These are phyloP conservation scores for Colletotrichum neosansevieriae DNA, from an alignment of 2,329 filamentous ascomycete genomes.

Conservation along the genomic window DNA sequence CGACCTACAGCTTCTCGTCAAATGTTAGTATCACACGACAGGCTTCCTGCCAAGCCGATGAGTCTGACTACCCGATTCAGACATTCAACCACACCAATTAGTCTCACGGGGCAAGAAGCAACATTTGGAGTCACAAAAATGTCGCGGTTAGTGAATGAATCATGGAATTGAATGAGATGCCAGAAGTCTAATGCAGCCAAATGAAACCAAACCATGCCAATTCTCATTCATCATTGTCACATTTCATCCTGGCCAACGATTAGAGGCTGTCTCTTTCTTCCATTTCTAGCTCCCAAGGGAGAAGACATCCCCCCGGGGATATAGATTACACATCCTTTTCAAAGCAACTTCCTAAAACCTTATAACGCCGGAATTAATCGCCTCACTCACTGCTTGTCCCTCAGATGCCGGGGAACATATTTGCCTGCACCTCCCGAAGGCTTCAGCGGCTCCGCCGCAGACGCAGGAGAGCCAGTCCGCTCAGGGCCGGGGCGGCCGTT, in stretches of 20 bases:
- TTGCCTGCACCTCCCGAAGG: conserved; percentile 67
- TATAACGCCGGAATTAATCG: conserved; percentile 50
- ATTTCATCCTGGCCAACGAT: conserved; percentile 36
- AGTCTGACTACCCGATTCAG: too few species aligned
- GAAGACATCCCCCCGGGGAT: conserved; percentile 49
- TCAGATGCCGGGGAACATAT: conserved; percentile 66
- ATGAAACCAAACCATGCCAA: conserved; percentile 24
- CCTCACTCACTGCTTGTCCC: conserved; percentile 54
- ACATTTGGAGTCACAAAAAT: background rate
- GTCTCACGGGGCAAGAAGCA: too few species aligned
- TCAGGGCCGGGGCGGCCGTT: conserved; percentile 47
- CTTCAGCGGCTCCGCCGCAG: conserved; percentile 62
- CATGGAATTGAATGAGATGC: conserved; percentile 6
- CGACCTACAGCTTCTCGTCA: too few species aligned
- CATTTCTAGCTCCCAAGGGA: conserved; percentile 44
- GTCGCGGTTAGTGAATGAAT: background rate
- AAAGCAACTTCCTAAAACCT: conserved; percentile 48
- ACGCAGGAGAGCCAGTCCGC: conserved; percentile 53
- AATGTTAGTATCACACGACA: too few species aligned
- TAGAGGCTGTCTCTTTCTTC: conserved; percentile 40
- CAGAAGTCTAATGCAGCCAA: conserved; percentile 17
- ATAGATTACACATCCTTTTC: conserved; percentile 52
- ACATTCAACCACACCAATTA: too few species aligned
- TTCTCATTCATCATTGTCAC: conserved; percentile 32
- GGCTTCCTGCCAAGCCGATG: too few species aligned